A percentile compares a stretch with the other conserved stretches of the same genome.
Evolutionary conservation across 306 rosid species (phyloP).

Genomic region (Cicer bijugum): DNA sequence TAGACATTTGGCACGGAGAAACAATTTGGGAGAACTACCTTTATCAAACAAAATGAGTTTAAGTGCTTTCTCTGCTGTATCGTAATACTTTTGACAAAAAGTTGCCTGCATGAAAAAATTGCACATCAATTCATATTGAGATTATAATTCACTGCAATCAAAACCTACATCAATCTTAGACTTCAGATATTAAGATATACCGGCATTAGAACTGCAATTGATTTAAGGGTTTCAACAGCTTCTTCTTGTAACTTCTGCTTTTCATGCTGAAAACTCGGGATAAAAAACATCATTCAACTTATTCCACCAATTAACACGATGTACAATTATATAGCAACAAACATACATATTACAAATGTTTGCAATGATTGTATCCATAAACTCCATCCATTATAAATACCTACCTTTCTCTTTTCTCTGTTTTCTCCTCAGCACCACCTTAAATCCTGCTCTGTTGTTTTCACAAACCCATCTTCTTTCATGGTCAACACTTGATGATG

Average conservation of each 20-base stretch:
- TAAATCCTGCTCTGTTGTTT: constrained; percentile 47
- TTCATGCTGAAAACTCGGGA: constrained; percentile 28
- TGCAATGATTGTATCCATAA: constrained; percentile 8
- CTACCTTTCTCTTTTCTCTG: too few relatives aligned
- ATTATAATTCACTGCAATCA: background rate
- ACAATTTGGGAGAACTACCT: background rate
- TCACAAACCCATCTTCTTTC: constrained; percentile 13
- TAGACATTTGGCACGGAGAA: constrained; percentile 31
- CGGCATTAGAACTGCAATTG: constrained; percentile 28
- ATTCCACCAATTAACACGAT: background rate
- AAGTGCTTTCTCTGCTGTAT: constrained; percentile 10
- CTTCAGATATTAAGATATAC: constrained; percentile 28
- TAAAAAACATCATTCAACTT: background rate
- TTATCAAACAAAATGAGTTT: background rate
- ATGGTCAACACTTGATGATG: constrained; percentile 46
- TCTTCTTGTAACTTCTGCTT: constrained; percentile 16
- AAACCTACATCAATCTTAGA: constrained; percentile 21
- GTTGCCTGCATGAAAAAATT: constrained; percentile 31
- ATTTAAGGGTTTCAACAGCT: constrained; percentile 23
- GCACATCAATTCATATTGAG: constrained; percentile 7
- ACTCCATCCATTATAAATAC: too few relatives aligned
- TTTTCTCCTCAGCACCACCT: constrained; percentile 9
- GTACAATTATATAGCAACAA: background rate
- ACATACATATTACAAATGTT: background rate
- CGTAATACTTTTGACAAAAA: constrained; percentile 3